Evolutionary conservation across 2,329 filamentous ascomycete species (phyloP).

Genomic region (Ceratocystiopsis minuta): DNA sequence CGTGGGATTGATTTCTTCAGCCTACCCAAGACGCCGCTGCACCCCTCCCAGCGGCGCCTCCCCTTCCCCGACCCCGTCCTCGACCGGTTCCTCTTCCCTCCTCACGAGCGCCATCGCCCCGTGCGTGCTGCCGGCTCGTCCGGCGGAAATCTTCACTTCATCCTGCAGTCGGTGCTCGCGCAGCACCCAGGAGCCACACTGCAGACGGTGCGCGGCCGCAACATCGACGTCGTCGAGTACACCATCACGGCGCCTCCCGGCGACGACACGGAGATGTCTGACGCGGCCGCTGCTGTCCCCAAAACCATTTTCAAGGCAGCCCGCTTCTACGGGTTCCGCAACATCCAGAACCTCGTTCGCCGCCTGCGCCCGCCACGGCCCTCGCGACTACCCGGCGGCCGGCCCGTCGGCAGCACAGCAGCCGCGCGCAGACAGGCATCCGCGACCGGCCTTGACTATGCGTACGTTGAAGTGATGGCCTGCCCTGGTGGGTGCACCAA

Average conservation of each 20-base stretch:
- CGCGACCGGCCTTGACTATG: conserved; percentile 42
- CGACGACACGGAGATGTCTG: conserved; percentile 14
- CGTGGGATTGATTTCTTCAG: conserved; percentile 60
- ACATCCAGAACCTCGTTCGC: conserved; percentile 96
- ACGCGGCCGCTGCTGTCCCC: neutral
- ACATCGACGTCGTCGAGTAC: conserved; percentile 83
- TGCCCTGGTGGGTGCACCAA: conserved; percentile 98
- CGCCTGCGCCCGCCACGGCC: conserved; percentile 63
- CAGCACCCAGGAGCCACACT: conserved; percentile 56
- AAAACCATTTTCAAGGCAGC: conserved; percentile 58
- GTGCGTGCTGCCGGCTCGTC: conserved; percentile 53
- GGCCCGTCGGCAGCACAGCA: conserved; percentile 29
- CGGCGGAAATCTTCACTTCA: conserved; percentile 75
- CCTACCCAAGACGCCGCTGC: conserved; percentile 38
- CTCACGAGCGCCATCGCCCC: conserved; percentile 23
- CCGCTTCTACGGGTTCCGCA: conserved; percentile 91
- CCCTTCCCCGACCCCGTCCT: conserved; percentile 58
- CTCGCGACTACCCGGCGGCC: conserved; percentile 66
- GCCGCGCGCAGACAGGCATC: conserved; percentile 22
- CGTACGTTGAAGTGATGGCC: conserved; percentile 98
- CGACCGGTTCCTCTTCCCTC: conserved; percentile 56
- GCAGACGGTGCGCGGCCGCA: conserved; percentile 57
- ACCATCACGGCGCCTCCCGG: conserved; percentile 35
- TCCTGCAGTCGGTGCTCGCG: conserved; percentile 57
- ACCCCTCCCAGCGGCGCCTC: conserved; percentile 11